Conservation (phyloP, 352 stramenopile species). For the Pythium brassicae region DNA sequence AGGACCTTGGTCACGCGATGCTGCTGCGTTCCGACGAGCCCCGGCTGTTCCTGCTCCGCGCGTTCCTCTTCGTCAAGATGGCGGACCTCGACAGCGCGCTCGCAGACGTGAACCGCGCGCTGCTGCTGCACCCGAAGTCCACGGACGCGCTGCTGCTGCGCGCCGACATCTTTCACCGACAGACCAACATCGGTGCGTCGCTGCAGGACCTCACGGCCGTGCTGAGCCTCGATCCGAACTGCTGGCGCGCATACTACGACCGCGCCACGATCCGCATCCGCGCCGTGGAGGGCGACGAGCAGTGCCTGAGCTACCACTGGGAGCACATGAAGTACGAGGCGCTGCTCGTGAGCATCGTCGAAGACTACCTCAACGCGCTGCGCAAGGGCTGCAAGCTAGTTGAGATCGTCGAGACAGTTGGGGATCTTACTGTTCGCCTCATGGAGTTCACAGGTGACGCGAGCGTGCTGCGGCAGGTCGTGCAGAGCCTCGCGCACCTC, state of each 20-base stretch:
- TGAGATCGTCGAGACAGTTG: constrained; percentile 72
- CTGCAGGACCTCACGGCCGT: constrained; percentile 65
- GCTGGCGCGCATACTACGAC: constrained; percentile 81
- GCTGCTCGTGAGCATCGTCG: constrained; percentile 55
- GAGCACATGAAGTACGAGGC: constrained; percentile 66
- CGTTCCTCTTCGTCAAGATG: constrained; percentile 57
- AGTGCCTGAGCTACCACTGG: constrained; percentile 58
- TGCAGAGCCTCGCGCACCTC: constrained; percentile 57
- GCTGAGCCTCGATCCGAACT: constrained; percentile 48
- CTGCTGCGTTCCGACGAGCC: constrained; percentile 46
- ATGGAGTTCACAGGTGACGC: constrained; percentile 61
- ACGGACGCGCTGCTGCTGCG: constrained; percentile 62
- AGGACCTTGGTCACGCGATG: constrained; percentile 57
- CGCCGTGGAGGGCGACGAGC: constrained; percentile 60
- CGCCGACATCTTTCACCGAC: constrained; percentile 56
- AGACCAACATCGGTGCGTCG: constrained; percentile 35
- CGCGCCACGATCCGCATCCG: constrained; percentile 61
- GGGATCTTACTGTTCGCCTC: constrained; percentile 58
- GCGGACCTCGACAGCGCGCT: constrained; percentile 47
- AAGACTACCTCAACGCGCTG: constrained; percentile 71
- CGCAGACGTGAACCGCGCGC: constrained; percentile 46
- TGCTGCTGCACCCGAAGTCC: constrained; percentile 61
- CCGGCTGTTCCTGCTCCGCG: constrained; percentile 47
- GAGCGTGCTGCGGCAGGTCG: constrained; percentile 57
- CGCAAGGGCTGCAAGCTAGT: constrained; percentile 67